phyloP scores from a whole-genome alignment of 495 filamentous ascomycete species.

The Xylaria palmicola region DNA sequence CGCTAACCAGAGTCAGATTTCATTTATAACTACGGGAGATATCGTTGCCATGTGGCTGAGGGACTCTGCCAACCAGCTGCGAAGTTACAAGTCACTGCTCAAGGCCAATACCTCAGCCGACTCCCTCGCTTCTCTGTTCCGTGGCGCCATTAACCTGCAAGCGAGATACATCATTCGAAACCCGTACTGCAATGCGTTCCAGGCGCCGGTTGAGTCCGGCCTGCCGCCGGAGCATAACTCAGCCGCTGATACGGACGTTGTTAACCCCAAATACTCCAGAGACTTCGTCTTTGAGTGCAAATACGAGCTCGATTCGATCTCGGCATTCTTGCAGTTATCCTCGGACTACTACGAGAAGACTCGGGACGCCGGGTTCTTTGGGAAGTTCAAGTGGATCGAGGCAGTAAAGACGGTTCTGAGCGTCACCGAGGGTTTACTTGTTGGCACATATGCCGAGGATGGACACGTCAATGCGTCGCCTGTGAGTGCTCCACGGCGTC shows the following conservation, averaged over 20 bases:
- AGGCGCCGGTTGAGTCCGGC: constrained; percentile 56
- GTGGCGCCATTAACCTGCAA: constrained; percentile 67
- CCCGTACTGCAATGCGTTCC: constrained; percentile 67
- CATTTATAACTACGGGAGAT: constrained; percentile 56
- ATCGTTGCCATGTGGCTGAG: constrained; percentile 74
- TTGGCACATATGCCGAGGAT: constrained; percentile 55
- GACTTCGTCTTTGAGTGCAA: constrained; percentile 52
- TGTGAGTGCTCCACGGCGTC: neutral
- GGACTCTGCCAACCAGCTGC: constrained; percentile 66
- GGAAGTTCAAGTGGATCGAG: constrained; percentile 51
- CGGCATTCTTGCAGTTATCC: constrained; percentile 61
- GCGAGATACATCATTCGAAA: constrained; percentile 57
- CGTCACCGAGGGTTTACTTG: constrained; percentile 50
- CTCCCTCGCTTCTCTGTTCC: constrained; percentile 58
- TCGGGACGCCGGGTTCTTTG: constrained; percentile 57
- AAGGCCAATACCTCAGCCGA: constrained; percentile 41
- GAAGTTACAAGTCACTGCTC: constrained; percentile 60
- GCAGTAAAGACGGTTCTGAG: constrained; percentile 51
- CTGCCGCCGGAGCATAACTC: constrained; percentile 42
- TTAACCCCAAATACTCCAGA: constrained; percentile 25
- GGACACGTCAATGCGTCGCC: constrained; percentile 50
- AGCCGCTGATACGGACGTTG: constrained; percentile 25
- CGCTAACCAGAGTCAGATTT: neutral
- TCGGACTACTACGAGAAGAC: constrained; percentile 60
- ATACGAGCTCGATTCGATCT: constrained; percentile 68